Conservation (phyloP, 352 stramenopile genomes). For the Discostella stelligera region DNA sequence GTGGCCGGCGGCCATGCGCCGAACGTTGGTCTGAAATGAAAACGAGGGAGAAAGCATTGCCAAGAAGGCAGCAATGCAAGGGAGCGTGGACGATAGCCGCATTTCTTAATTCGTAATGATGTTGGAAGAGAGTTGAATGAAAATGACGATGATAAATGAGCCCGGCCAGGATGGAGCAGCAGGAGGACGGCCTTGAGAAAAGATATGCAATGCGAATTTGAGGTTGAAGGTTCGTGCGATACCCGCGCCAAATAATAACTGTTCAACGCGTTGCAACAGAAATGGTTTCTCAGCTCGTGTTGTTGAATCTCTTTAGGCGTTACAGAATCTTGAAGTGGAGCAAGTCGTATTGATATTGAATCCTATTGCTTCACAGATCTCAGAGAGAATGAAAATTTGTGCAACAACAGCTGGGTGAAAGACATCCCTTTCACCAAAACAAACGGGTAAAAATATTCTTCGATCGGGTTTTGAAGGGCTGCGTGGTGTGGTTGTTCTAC, state of each 20-base stretch:
- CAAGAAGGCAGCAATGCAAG: slow-evolving; percentile 16
- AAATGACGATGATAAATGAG: neutral
- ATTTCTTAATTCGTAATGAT: neutral
- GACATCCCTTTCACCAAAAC: neutral
- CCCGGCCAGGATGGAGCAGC: neutral
- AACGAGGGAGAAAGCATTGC: slow-evolving; percentile 16
- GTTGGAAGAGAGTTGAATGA: neutral
- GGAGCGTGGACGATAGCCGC: slow-evolving; percentile 9
- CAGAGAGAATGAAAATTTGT: neutral
- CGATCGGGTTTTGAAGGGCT: neutral
- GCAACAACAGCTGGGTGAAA: slow-evolving; percentile 5
- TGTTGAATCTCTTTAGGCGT: neutral
- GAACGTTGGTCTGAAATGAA: slow-evolving; percentile 23
- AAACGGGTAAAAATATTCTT: neutral
- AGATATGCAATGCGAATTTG: slow-evolving; percentile 1
- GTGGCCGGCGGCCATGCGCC: too few relatives aligned
- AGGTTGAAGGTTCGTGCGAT: neutral
- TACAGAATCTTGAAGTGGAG: slow-evolving; percentile 5
- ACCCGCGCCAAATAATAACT: slow-evolving; percentile 4
- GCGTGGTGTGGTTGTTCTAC: neutral
- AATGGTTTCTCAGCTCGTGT: neutral
- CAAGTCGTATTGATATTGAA: neutral
- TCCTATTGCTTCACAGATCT: too few relatives aligned
- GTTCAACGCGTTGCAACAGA: neutral
- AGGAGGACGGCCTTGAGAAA: neutral